These are phyloP conservation scores for Limtongia smithiae DNA, from an alignment of 805 yeast species.

Conservation along the genomic window DNA sequence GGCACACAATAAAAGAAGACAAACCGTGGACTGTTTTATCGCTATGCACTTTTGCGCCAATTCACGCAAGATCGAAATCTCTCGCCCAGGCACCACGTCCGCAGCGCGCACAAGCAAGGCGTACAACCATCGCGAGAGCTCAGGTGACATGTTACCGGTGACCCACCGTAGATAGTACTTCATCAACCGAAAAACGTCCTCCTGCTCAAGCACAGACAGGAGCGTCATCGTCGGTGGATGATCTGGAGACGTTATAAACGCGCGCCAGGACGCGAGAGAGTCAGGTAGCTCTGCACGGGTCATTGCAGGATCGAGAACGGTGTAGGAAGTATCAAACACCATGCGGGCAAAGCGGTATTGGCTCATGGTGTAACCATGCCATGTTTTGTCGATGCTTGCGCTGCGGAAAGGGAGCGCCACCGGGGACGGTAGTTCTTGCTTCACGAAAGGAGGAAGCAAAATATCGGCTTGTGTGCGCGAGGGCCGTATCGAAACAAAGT, in stretches of 20 bases:
- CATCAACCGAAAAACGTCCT: constrained; percentile 38
- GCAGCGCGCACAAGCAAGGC: constrained; percentile 43
- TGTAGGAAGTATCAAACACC: constrained; percentile 6
- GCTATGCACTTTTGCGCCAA: constrained; percentile 39
- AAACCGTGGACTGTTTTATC: constrained; percentile 22
- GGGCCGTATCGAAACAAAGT: constrained; percentile 10
- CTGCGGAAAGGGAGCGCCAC: not conserved
- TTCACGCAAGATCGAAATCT: constrained; percentile 43
- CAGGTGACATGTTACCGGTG: constrained; percentile 35
- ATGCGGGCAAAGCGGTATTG: constrained; percentile 13
- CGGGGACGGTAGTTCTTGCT: not conserved
- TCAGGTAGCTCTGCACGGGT: constrained; percentile 37
- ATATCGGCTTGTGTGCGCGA: not conserved
- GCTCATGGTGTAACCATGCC: constrained; percentile 19
- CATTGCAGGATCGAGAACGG: not conserved
- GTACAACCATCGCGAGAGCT: constrained; percentile 42
- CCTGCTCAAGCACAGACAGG: constrained; percentile 40
- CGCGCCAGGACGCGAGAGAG: constrained; percentile 45
- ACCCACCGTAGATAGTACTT: constrained; percentile 47
- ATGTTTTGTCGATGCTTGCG: constrained; percentile 4
- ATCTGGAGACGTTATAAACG: constrained; percentile 37
- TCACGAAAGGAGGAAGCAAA: not conserved
- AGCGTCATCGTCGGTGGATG: constrained; percentile 37
- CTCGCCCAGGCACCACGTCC: constrained; percentile 39
- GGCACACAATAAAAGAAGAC: not conserved